Evolutionary conservation across 306 rosid species (phyloP), one percentile per base, ranked within the genome.

Genomic region (Prunus mira): DNA sequence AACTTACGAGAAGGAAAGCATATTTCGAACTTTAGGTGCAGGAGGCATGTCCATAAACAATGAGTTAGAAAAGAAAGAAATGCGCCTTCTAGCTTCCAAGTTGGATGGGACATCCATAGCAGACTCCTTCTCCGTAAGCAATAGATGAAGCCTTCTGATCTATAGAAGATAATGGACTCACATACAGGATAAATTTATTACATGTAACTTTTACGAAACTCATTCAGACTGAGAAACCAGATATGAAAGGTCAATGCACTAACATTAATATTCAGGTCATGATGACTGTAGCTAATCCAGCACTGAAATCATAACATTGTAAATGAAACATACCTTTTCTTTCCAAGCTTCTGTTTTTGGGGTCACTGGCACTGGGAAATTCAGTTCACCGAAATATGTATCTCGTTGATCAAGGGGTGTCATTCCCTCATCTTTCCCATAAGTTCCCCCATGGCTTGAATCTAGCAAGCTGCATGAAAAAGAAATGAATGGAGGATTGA

Each of bases 101-200:
- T 95, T 90, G 41, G 97, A 84, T 2, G 98, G 98, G 56, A 95
- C 97, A 73, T 95, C 98, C 98, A 92, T 92, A 58, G 98, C 98
- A 76, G 98, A 95, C 85, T 95, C 98, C 88, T 74, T 95, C 76
- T 89, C 97, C 24, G 97, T 95, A 73, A 95, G 97, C 92, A 95
- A 81, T 62, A 95, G 87, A 58, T 89, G 97, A 75, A 95, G 85
- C 83, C 98, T 92, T 80, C 86, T 82, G 54, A 95, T 87, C 98
- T 95, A 86, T 74, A 76, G 65, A 84, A 46, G 80, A 71, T 75
- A 75, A 82, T 56, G 55, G 47, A 81, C 62, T 78, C 77, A 73
- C 43, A 66, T 67, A 58, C 22, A 76, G 68, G 38, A 46, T 28
- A 69, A 46, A 9, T 61, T 47, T 3, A 62, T 19, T 8, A 65